Evolutionary conservation across 2,329 filamentous ascomycete species (phyloP), one percentile per base, ranked within the genome.

Genomic region (Calonectria pauciramosa): DNA sequence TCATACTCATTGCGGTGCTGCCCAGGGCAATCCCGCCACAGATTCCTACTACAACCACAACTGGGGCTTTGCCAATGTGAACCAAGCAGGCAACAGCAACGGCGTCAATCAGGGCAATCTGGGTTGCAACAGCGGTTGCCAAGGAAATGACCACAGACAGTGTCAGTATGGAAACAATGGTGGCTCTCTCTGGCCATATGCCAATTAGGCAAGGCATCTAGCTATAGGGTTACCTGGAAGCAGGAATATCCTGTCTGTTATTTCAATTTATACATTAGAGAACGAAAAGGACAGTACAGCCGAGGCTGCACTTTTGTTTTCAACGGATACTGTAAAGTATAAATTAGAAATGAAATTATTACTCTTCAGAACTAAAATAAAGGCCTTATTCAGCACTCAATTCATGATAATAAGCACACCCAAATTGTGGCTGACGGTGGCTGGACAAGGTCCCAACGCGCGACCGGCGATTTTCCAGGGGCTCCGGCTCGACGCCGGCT

Each of bases 21-120:
- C 26, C 20, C 41, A 49, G 60, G 60, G 60, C 38, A 65, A 65
- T 49, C 41, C 60, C 41, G 60, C 60, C 60, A 49, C 14, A 13
- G 60, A 65, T 34, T 65, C 60, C 6, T 65, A 65, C 14, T 65
- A 65, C 60, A 16, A 65, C 41, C 60, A 65, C 41, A 65, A 65
- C 60, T 65, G 60, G 60, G 60, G 41, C 30, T 65, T n/a, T 34
- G 60, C 60, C 60, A 65, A 65, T 65, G 60, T 65, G 60, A 65
- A 65, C 30, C 60, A 65, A n/a, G n/a, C 32, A 11, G 60, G 60
- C 28, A 65, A 65, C 41, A 65, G 16, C 60, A 64, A 64, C 38
- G 60, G 60, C 28, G 26, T 65, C 41, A 65, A 65, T 34, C 60
- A 65, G 30, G 60, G 60, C 41, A 65, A 65, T 34, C 28, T 65